Evolutionary conservation across 441 rosid species (phyloP).

Genomic region (Corymbia citriodora): DNA sequence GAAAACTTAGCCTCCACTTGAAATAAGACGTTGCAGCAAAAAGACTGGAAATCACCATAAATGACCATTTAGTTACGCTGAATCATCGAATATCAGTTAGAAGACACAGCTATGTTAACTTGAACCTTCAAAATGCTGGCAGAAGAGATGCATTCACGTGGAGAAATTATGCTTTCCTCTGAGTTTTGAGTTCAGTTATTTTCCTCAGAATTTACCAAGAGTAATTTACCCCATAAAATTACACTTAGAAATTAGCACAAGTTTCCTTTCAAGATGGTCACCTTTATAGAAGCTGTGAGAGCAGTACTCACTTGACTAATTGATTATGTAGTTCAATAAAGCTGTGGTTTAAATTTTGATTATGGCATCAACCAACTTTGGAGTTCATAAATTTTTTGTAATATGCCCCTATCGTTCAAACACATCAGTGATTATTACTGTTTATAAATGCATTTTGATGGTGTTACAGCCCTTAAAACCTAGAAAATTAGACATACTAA

Average conservation of each 20-base stretch:
- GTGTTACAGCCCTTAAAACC: background rate
- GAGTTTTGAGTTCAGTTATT: background rate
- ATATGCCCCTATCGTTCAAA: background rate
- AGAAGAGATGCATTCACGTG: background rate
- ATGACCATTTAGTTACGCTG: background rate
- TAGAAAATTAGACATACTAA: background rate
- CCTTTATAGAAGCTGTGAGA: background rate
- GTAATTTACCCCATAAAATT: background rate
- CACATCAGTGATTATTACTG: background rate
- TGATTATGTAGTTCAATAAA: background rate
- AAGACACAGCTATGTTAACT: background rate
- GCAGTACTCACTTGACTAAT: background rate
- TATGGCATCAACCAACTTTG: background rate
- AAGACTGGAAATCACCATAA: background rate
- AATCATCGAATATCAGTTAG: background rate
- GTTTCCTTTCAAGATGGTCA: background rate
- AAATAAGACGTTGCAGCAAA: background rate
- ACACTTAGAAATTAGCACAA: background rate
- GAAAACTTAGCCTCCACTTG: background rate
- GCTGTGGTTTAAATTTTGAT: background rate
- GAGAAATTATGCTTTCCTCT: background rate
- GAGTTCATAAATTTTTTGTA: background rate
- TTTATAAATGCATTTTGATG: background rate
- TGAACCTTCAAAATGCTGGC: background rate
- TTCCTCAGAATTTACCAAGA: background rate